Percentiles rank a stretch among this genome's conserved stretches.
phyloP scores from a whole-genome alignment of 2,329 filamentous ascomycete species.

The Dactylella cylindrospora region DNA sequence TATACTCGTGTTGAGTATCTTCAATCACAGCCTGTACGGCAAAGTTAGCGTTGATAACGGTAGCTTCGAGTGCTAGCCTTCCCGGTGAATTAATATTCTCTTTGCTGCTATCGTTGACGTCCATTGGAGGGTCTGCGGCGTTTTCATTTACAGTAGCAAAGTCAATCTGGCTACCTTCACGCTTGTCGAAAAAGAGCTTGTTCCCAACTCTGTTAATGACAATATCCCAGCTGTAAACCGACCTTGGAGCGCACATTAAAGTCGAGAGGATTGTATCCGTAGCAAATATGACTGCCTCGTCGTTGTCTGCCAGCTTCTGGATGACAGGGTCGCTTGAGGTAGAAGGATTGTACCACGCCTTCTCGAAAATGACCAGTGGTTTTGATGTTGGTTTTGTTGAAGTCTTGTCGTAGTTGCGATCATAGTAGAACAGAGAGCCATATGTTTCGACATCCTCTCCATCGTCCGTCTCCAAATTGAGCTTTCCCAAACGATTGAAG shows the following conservation, averaged over 20 bases:
- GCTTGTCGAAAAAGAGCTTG: conserved; percentile 99
- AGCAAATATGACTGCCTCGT: conserved; percentile 94
- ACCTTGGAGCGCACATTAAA: conserved; percentile 97
- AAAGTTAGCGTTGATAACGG: conserved; percentile 99
- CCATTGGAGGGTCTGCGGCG: conserved; percentile 88
- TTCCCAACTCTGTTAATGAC: conserved; percentile 88
- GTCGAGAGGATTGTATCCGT: conserved; percentile 97
- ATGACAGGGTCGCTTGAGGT: conserved; percentile 95
- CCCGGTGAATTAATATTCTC: conserved; percentile 92
- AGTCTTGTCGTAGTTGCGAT: conserved; percentile 91
- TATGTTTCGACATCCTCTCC: conserved; percentile 95
- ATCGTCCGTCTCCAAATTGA: conserved; percentile 91
- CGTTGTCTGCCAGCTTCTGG: conserved; percentile 92
- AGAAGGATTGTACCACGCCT: conserved; percentile 96
- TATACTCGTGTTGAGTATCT: conserved; percentile 72
- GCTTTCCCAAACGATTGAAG: conserved; percentile 89
- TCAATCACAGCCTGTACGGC: conserved; percentile 91
- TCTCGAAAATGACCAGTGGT: conserved; percentile 84
- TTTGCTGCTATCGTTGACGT: conserved; percentile 87
- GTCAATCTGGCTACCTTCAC: conserved; percentile 88
- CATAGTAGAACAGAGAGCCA: conserved; percentile 98
- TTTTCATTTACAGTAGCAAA: conserved; percentile 99
- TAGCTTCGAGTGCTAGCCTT: conserved; percentile 92
- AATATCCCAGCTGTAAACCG: conserved; percentile 97
- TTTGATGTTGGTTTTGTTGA: conserved; percentile 79